Base-by-base conservation (phyloP, 768 basidiomycete species). In the Chalciporus chontae region DNA sequence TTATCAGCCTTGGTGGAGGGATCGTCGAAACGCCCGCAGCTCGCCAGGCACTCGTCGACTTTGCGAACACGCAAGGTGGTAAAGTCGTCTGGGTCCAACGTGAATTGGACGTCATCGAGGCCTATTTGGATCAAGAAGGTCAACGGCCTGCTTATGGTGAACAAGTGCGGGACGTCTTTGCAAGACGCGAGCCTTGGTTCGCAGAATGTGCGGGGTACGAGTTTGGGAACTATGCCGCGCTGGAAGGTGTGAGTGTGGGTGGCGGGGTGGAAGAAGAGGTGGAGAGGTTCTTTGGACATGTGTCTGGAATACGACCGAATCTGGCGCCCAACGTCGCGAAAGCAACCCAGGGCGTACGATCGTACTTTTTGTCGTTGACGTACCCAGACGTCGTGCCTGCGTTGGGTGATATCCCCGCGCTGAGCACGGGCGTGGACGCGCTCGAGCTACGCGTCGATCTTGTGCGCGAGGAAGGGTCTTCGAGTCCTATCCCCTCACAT, bases 361-460 rank as follows among this genome's bases (percentile, higher is more conserved):
- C 93, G 0, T 92, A 93, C 71, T 98, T 98, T 78, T 77, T 98
- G 36, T 86, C 87, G 8, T 74, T 99, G 49, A 96, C 95, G 0
- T 94, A 91, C 70, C 92, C 95, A 1, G 91, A 96, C 63, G 64
- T 96, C 54, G 82, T 77, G 0, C 79, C 81, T 4, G 85, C 87
- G 0, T 73, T 93, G 37, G 67, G 75, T 14, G 66, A 80, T 44
- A 78, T 98, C 37, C 81, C 89, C 18, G 80, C 86, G 39, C 68
- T 99, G 51, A 81, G 81, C 0, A 75, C 80, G 15, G 96, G 96
- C 4, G 89, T 85, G 7, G 94, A 98, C 61, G 95, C 94, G 0
- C 70, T 98, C 51, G 96, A 99, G 67, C 65, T 98, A n/a, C 84
- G 95, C 9, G 94, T 93, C 10, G 96, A 99, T 65, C 77, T 98